Conservation (phyloP, 2,329 filamentous ascomycete genomes). For the Scorias spongiosa region DNA sequence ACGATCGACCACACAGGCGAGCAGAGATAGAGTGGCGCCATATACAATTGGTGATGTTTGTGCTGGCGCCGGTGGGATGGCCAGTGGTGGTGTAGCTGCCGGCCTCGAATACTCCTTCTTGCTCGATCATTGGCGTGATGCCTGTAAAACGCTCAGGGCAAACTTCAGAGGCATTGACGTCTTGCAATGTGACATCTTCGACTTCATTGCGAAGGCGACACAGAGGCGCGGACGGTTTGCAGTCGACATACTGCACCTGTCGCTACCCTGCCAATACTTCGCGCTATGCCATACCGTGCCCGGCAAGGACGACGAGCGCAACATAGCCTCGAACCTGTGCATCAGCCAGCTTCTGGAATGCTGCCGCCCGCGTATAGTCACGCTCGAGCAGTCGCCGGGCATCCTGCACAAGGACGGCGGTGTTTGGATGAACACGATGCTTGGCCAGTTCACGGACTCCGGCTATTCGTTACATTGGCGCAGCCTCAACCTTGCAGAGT, state of each 20-base stretch:
- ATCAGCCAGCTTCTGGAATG: constrained; percentile 40
- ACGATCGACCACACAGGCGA: background rate
- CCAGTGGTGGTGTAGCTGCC: constrained; percentile 43
- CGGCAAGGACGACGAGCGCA: constrained; percentile 47
- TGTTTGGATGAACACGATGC: constrained; percentile 42
- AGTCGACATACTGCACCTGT: constrained; percentile 59
- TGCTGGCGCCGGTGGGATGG: constrained; percentile 57
- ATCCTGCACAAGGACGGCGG: constrained; percentile 37
- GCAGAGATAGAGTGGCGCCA: background rate
- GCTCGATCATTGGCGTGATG: constrained; percentile 46
- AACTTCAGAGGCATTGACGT: constrained; percentile 37
- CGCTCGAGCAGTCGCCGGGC: constrained; percentile 65
- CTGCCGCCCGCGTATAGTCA: constrained; percentile 51
- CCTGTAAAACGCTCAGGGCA: constrained; percentile 40
- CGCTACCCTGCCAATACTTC: constrained; percentile 63
- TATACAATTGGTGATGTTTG: constrained; percentile 61
- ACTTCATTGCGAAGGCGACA: constrained; percentile 33
- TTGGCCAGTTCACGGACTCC: constrained; percentile 47
- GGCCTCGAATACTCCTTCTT: constrained; percentile 46
- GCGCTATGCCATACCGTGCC: constrained; percentile 52
- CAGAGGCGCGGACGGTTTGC: constrained; percentile 5
- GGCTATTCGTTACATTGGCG: constrained; percentile 60
- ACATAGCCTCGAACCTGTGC: constrained; percentile 42
- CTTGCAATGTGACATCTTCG: constrained; percentile 11
- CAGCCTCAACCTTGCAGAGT: constrained; percentile 35